Evolutionary conservation across 1,139 yeast genomes (phyloP), one percentile per base, ranked within the genome.

Genomic region (Taphrina flavorubra): DNA sequence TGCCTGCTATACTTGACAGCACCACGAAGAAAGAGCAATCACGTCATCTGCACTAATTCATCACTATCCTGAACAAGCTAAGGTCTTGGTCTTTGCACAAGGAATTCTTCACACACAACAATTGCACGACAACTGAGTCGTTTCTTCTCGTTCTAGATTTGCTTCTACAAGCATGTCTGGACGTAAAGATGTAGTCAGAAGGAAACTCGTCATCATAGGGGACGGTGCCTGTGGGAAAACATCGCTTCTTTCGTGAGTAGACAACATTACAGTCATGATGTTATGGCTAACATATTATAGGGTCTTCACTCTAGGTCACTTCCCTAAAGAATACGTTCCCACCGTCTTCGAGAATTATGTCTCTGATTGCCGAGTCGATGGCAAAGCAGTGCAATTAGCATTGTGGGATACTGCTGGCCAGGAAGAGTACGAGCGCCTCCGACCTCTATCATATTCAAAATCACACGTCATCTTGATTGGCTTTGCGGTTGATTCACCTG

Each of bases 391-490:
- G 1, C 90, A 92, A 73, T 79, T 92, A 71, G 95, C 97, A 1
- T 79, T 92, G 49, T 92, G 98, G 97, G 97, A 92, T 77, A 92
- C 97, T 4, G 97, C 97, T 1, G 97, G 97, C 5, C 97, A 92
- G 79, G 97, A 92, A 81, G 97, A 79, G 71, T 79, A 79, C 72
- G 81, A 79, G 76, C 81, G 90, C 55, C 80, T 87, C 73, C 81
- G 91, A 71, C 88, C 90, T 3, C 81, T 87, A 70, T 85, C 87
- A 4, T 88, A 88, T 76, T 84, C 89, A 2, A 87, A 86, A 75
- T 87, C 91, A 6, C 88, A 86, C 74, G 86, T 87, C 73, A 84
- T 87, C 69, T 81, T 88, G 79, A 82, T 88, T 72, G 88, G 90
- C 74, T 88, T 87, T 76, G 83, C 88, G 8, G 83, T 87, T 69